A percentile compares a stretch with the other conserved stretches of the same genome.
These are phyloP conservation scores for Coemansia sp. DNA, from an alignment of 192 early-diverging fungal species.

Conservation along the genomic window DNA sequence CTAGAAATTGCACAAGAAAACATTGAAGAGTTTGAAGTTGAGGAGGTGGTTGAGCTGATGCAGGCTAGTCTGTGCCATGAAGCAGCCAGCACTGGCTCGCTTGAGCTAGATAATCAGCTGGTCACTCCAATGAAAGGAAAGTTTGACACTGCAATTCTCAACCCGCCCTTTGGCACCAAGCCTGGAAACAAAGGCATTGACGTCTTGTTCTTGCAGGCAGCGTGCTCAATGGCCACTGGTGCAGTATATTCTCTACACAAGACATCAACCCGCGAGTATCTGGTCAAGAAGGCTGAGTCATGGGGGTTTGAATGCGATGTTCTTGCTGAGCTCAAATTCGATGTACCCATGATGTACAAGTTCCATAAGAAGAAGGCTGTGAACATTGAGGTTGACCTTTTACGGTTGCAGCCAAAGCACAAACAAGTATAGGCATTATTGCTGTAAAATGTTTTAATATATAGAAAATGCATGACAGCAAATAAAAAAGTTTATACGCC, in stretches of 20 bases:
- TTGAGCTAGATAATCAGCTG: slow-evolving; percentile 23
- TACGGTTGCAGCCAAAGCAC: slow-evolving; percentile 51
- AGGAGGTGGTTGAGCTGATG: slow-evolving; percentile 65
- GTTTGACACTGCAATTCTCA: slow-evolving; percentile 78
- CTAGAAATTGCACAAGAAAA: slow-evolving; percentile 71
- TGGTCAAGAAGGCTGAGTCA: slow-evolving; percentile 67
- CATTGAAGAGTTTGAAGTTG: slow-evolving; percentile 57
- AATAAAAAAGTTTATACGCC: no score
- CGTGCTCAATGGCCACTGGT: slow-evolving; percentile 57
- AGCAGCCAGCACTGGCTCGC: slow-evolving; percentile 6
- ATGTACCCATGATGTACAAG: slow-evolving; percentile 78
- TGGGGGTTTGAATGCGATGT: slow-evolving; percentile 75
- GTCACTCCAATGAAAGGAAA: slow-evolving; percentile 52
- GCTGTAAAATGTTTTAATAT: not conserved
- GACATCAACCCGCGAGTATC: slow-evolving; percentile 70
- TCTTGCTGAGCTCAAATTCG: slow-evolving; percentile 74
- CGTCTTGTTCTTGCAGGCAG: slow-evolving; percentile 70
- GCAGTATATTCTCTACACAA: slow-evolving; percentile 81
- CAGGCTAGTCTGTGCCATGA: slow-evolving; percentile 53
- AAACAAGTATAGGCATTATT: not conserved
- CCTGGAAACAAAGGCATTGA: slow-evolving; percentile 72
- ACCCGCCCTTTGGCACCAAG: slow-evolving; percentile 83
- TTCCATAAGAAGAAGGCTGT: slow-evolving; percentile 75
- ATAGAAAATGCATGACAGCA: not conserved
- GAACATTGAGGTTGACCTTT: slow-evolving; percentile 72